These are phyloP conservation scores for Leptographium flavum DNA, from an alignment of 2,329 filamentous ascomycete genomes.

Conservation along the genomic window DNA sequence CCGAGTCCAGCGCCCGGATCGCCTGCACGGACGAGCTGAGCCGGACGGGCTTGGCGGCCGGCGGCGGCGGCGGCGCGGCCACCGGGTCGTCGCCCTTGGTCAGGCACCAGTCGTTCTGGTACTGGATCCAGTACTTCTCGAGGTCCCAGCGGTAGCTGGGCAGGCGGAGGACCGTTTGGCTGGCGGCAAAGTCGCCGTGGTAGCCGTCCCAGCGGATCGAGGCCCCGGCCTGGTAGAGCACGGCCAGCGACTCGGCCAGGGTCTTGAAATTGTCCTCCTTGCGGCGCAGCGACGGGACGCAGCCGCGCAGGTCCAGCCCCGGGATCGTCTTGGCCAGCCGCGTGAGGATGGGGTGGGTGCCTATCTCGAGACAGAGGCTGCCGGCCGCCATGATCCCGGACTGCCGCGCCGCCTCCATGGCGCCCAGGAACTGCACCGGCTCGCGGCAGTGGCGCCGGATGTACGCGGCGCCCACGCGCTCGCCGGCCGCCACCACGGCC, in stretches of 20 bases:
- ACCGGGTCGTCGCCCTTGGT: conserved; percentile 39
- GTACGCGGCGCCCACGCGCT: background rate
- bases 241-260: conserved; percentile 31
- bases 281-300: conserved; percentile 35
- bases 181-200: conserved; percentile 44
- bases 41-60: background rate
- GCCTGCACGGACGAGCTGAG: background rate
- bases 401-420: background rate
- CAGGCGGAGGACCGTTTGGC: conserved; percentile 46
- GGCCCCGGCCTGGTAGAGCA: conserved; percentile 39
- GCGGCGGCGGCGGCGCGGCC: background rate
- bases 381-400: background rate
- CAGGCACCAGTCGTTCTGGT: conserved; percentile 43
- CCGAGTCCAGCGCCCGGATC: background rate
- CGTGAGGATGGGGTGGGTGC: background rate
- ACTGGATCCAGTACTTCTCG: conserved; percentile 61
- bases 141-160: conserved; percentile 55
- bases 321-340: background rate
- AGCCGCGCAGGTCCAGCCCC: conserved; percentile 6
- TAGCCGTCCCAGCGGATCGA: conserved; percentile 53
- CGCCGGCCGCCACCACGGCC: background rate
- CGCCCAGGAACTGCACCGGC: background rate
- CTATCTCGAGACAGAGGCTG: background rate
- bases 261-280: conserved; percentile 43
- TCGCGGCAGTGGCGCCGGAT: background rate